A percentile compares a stretch with the other conserved stretches of the same genome.
Conservation (phyloP, 2,329 filamentous ascomycete genomes). For the Verticillium isaacii region DNA sequence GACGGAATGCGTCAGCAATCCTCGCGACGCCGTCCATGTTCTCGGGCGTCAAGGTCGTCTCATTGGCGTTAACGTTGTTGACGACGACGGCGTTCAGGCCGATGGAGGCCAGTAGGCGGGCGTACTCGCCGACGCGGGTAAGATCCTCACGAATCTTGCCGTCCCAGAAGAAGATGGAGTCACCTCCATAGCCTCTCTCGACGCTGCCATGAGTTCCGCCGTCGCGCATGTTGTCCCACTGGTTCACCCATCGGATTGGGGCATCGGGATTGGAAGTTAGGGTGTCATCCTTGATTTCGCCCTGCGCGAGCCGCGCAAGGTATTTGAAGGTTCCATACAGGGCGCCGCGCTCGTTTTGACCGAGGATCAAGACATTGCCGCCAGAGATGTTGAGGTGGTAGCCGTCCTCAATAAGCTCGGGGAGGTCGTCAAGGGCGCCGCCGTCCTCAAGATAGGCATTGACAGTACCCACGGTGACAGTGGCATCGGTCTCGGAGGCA, state of each 20-base stretch:
- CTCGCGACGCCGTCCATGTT: constrained; percentile 59
- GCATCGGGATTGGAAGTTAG: constrained; percentile 52
- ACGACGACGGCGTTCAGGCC: constrained; percentile 62
- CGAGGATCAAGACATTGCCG: constrained; percentile 50
- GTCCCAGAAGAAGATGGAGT: constrained; percentile 63
- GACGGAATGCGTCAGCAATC: constrained; percentile 61
- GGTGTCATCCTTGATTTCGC: constrained; percentile 34
- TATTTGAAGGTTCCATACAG: constrained; percentile 68
- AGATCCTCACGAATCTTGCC: constrained; percentile 53
- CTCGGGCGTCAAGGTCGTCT: constrained; percentile 44
- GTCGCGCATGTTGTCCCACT: constrained; percentile 66
- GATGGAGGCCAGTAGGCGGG: constrained; percentile 61
- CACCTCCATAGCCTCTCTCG: constrained; percentile 63
- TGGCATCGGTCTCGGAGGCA: neutral
- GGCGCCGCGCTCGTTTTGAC: constrained; percentile 61
- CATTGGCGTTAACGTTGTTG: constrained; percentile 70
- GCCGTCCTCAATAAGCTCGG: constrained; percentile 48
- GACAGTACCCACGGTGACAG: constrained; percentile 15
- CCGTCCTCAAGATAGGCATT: constrained; percentile 19
- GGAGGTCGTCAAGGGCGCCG: constrained; percentile 33
- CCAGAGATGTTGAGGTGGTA: constrained; percentile 54
- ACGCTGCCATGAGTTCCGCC: constrained; percentile 40
- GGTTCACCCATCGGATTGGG: constrained; percentile 64
- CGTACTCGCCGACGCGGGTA: constrained; percentile 57
- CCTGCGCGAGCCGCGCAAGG: constrained; percentile 58